Conservation (phyloP, 2,329 filamentous ascomycete genomes). For the Colletotrichum gloeosporioides region DNA sequence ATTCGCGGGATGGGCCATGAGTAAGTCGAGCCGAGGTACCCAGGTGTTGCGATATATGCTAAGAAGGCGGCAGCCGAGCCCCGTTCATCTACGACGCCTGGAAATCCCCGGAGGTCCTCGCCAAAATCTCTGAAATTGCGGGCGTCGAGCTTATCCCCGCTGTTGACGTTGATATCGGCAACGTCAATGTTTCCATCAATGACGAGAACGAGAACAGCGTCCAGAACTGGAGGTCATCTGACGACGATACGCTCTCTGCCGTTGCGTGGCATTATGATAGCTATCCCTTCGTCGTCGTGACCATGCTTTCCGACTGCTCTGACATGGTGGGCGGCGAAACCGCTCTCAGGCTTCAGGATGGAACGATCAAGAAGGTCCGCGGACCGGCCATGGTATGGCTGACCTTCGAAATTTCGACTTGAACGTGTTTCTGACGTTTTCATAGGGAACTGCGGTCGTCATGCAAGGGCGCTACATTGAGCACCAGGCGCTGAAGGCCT, state of each 20-base stretch:
- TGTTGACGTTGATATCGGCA: slow-evolving; percentile 60
- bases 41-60: not conserved
- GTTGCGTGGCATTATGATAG: slow-evolving; percentile 70
- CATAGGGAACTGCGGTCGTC: not conserved
- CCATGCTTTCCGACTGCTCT: slow-evolving; percentile 68
- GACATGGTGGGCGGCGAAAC: slow-evolving; percentile 46
- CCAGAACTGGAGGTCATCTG: slow-evolving; percentile 37
- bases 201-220: slow-evolving; percentile 49
- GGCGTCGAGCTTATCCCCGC: slow-evolving; percentile 58
- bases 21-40: slow-evolving; percentile 44
- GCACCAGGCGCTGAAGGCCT: slow-evolving; percentile 65
- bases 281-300: slow-evolving; percentile 73
- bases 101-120: not conserved
- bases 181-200: slow-evolving; percentile 59
- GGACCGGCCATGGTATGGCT: not conserved
- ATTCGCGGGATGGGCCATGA: slow-evolving; percentile 49
- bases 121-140: slow-evolving; percentile 55
- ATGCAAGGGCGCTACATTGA: slow-evolving; percentile 72
- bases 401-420: accelerated
- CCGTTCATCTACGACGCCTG: not conserved
- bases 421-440: not conserved
- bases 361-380: not conserved
- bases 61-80: not conserved
- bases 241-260: slow-evolving; percentile 49
- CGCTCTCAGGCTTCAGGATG: not conserved